Base-by-base conservation (phyloP, 1,284 basidiomycete genomes). In the Ganoderma meredithae region DNA sequence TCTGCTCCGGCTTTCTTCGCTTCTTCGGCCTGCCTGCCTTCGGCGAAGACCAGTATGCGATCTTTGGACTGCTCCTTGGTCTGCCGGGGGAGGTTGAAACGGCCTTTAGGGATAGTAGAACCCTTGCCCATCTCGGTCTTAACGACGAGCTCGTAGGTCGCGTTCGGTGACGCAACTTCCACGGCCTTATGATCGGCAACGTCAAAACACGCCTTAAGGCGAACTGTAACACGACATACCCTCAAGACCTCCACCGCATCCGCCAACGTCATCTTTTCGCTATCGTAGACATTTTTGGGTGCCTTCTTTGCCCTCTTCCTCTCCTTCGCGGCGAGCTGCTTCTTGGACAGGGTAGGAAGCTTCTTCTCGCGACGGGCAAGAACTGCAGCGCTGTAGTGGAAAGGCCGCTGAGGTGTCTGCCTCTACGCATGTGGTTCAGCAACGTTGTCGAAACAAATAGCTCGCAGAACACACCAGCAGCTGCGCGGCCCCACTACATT, bases 31-130 rank as follows among this genome's bases (percentile, higher is more conserved):
- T 87, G 84, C 66, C 88, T 83, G 17, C 93, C 93, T 73, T 96
- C 93, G 7, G 95, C 95, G 75, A 98, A 97, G 31, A 97, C 95
- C 39, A 97, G 84, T 62, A 98, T 90, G 64, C 86, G 89, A 70
- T 94, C 91, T 73, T 92, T 89, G 49, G 86, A 80, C 75, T 83
- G 85, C 62, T 87, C 80, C 74, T 95, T 94, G 15, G 94, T 90
- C 74, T 96, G 94, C 63, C 89, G 83, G 1, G 92, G 90, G 41
- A 94, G 82, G 64, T 84, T 84, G 67, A 90, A 85, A 69, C 90
- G 87, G 12, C 96, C 96, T 76, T 94, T 94, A 9, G 96, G 91
- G 27, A 96, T 87, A 43, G 91, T 85, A 63, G 91, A 83, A 72
- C 94, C 90, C 76, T 89, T 89, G 66, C 86, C 85, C 81, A 93